Evolutionary conservation across 176 grass and related monocot species (phyloP).

Genomic region (Carex scoparia): DNA sequence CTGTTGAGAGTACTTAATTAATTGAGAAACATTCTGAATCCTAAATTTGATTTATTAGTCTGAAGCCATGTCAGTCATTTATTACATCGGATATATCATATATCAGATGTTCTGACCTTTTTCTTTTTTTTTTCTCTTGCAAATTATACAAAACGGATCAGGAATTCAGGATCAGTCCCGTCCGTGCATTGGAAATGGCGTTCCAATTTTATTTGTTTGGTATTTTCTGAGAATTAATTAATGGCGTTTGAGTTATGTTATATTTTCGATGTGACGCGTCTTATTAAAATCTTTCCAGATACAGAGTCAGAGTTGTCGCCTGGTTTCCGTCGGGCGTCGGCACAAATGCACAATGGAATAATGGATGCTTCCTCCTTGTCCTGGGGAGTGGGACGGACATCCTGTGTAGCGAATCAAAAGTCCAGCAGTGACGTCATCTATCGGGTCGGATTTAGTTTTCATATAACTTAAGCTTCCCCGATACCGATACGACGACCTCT

Average conservation of each 20-base stretch:
- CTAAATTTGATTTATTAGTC: too few relatives aligned
- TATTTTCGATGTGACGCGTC: not conserved
- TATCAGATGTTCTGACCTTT: not conserved
- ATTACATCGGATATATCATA: not conserved
- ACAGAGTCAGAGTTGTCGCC: conserved; percentile 10
- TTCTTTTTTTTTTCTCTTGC: not conserved
- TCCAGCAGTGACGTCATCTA: not conserved
- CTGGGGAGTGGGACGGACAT: not conserved
- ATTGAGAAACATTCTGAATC: too few relatives aligned
- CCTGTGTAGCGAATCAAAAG: not conserved
- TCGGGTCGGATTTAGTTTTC: not conserved
- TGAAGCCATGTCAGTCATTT: not conserved
- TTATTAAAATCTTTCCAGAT: not conserved
- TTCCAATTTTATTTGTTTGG: not conserved
- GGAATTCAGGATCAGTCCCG: not conserved
- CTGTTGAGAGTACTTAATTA: too few relatives aligned
- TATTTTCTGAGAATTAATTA: not conserved
- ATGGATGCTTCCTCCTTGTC: not conserved
- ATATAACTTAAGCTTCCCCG: too few relatives aligned
- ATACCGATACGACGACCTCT: too few relatives aligned
- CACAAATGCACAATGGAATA: not conserved
- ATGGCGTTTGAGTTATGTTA: not conserved
- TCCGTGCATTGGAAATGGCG: conserved; percentile 13
- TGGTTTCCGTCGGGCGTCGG: not conserved
- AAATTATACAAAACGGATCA: not conserved